A percentile compares a stretch with the other conserved stretches of the same genome.
These are phyloP conservation scores for Collybiopsis luxurians DNA, from an alignment of 768 basidiomycete genomes.

Conservation along the genomic window DNA sequence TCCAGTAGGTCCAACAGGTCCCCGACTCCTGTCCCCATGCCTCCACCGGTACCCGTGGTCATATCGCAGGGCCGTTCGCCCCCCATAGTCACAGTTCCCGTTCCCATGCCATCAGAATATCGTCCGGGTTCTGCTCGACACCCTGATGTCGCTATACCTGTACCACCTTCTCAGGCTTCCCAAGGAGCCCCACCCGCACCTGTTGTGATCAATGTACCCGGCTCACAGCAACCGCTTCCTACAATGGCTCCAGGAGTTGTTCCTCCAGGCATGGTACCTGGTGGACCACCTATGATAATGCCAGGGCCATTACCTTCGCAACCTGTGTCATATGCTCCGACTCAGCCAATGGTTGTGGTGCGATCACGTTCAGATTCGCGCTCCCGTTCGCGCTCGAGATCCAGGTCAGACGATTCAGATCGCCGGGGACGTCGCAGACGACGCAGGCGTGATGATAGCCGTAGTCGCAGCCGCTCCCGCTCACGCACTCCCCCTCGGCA, in stretches of 20 bases:
- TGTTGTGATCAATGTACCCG: slow-evolving; percentile 27
- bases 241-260: neutral
- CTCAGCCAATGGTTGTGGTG: slow-evolving; percentile 3
- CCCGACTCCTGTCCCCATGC: slow-evolving; percentile 14
- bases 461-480: neutral
- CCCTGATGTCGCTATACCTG: slow-evolving; percentile 12
- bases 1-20: slow-evolving; percentile 11
- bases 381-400: neutral
- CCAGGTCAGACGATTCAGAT: neutral
- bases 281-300: neutral
- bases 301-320: neutral
- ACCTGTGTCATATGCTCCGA: neutral
- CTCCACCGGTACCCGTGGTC: slow-evolving; percentile 16
- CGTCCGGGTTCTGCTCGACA: slow-evolving; percentile 22
- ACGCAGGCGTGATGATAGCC: neutral
- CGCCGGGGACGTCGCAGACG: too few species aligned
- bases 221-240: slow-evolving; percentile 20
- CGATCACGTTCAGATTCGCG: neutral
- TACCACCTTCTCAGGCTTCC: slow-evolving; percentile 17
- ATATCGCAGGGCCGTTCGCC: slow-evolving; percentile 12
- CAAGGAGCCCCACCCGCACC: slow-evolving; percentile 16
- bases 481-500: slow-evolving; percentile 2
- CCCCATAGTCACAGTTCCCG: slow-evolving; percentile 11
- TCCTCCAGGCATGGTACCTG: slow-evolving; percentile 1
- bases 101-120: slow-evolving; percentile 10